A percentile compares a stretch with the other conserved stretches of the same genome.
Evolutionary conservation across 441 rosid species (phyloP).

Genomic region (Cnidoscolus chayamansa): DNA sequence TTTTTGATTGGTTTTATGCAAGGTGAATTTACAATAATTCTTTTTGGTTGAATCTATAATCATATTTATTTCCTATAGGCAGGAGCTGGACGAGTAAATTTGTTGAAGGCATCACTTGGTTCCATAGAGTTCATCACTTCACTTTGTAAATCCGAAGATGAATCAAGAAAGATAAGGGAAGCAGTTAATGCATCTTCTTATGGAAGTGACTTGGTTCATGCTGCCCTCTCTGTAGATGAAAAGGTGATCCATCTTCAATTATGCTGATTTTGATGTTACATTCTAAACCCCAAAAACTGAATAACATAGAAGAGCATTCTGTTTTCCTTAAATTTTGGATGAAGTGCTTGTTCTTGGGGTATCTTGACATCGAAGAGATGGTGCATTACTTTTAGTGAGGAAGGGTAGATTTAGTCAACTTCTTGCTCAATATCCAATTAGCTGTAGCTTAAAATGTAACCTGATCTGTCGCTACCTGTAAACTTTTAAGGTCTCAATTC

Average conservation of each 20-base stretch:
- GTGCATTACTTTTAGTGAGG: not conserved
- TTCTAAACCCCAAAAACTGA: too few relatives aligned
- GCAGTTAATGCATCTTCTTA: conserved; percentile 71
- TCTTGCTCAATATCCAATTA: not conserved
- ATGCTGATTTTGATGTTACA: not conserved
- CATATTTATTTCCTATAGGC: conserved; percentile 43
- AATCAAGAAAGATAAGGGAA: conserved; percentile 61
- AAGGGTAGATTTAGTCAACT: not conserved
- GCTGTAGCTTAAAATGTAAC: not conserved
- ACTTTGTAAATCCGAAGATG: conserved; percentile 59
- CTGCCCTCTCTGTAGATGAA: conserved; percentile 78
- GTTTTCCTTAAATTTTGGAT: too few relatives aligned
- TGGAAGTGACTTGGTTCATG: conserved; percentile 79
- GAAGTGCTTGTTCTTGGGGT: not conserved
- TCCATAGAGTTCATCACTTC: conserved; percentile 85
- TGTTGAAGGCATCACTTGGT: conserved; percentile 78
- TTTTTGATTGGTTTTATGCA: not conserved
- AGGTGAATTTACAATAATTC: not conserved
- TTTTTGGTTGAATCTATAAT: conserved; percentile 16
- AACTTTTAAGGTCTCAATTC: not conserved
- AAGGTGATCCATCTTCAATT: conserved; percentile 44
- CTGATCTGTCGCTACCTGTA: not conserved
- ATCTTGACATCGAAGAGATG: not conserved
- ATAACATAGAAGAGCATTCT: too few relatives aligned
- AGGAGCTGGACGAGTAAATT: conserved; percentile 46